Evolutionary conservation across 305 asterid species (phyloP), one percentile per base, ranked within the genome.

Genomic region (Fraxinus velutina): DNA sequence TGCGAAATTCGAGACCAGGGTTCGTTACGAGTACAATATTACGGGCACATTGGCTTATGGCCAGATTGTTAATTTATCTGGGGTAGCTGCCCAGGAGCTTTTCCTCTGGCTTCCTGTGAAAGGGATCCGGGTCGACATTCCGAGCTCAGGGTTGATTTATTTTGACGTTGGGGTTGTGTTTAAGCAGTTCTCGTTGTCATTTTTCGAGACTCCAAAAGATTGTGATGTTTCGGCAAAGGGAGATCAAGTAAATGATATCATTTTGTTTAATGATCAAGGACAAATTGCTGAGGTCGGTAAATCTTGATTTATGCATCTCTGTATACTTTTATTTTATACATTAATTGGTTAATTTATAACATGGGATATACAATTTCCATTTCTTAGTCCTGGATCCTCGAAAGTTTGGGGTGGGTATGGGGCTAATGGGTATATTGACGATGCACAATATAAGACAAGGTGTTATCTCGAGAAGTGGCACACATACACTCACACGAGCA

Each of bases 111-210:
- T 94, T 37, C 93, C 97, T 9, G 97, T 94, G 5, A 89, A 90
- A 81, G 85, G 83, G 27, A 92, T 94, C 36, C 90, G 84, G 83
- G 98, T 95, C 34, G 98, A 93, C 82, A 68, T 92, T 34, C 98
- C 98, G 2, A 91, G 95, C 86, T 90, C 98, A 33, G 98, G 98
- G 2, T 86, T 95, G 93, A 92, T 95, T 85, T 95, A 93, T 83
- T 95, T 93, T 68, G 98, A 95, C 73, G 98, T 88, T 0, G 97
- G 97, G 10, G 90, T 92, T 74, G 95, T 91, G 77, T 91, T 79
- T 30, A 95, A 95, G 92, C 98, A 95, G 83, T 92, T 93, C 52
- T 92, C 95, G 0, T 32, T 93, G 83, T 92, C 98, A 0, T 91
- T 90, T 73, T 95, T 95, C 19, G 98, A 95, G 84, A 89, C 87